A percentile compares a stretch with the other conserved stretches of the same genome.
Evolutionary conservation across 768 basidiomycete species (phyloP).

Genomic region (Agaricus sinodeliciosus): DNA sequence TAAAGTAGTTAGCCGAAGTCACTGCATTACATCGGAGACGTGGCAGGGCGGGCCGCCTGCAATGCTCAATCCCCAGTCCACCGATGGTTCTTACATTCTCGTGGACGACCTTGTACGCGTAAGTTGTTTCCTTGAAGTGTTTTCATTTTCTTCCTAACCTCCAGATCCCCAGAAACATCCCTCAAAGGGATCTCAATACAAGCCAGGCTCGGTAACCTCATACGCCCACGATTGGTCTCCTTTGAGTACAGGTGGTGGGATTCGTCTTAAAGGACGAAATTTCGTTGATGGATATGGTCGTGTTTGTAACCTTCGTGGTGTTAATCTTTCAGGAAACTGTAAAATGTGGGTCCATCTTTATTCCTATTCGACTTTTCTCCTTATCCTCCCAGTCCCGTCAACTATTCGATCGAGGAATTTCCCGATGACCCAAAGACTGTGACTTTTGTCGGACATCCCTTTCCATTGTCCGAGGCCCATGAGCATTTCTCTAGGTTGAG

Average conservation of each 20-base stretch:
- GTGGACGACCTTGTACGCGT: not conserved
- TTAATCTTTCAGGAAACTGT: slow-evolving; percentile 76
- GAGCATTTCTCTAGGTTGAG: slow-evolving; percentile 76
- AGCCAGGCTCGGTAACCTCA: slow-evolving; percentile 36
- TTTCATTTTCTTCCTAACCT: not conserved
- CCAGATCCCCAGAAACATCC: slow-evolving; percentile 28
- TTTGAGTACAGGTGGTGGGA: slow-evolving; percentile 43
- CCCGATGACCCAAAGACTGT: slow-evolving; percentile 58
- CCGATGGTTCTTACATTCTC: slow-evolving; percentile 5
- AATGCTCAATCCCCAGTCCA: not conserved
- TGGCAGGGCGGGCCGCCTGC: not conserved
- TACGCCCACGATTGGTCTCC: slow-evolving; percentile 74
- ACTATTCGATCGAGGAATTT: slow-evolving; percentile 63
- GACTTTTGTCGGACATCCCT: slow-evolving; percentile 88
- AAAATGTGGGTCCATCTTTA: slow-evolving; percentile 57
- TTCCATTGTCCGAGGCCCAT: slow-evolving; percentile 83
- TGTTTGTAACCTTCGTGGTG: slow-evolving; percentile 76
- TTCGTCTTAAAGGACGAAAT: slow-evolving; percentile 66
- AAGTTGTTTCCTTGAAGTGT: slow-evolving; percentile 1
- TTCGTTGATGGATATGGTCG: slow-evolving; percentile 79
- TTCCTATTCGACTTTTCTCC: not conserved
- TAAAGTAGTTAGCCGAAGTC: too few species aligned
- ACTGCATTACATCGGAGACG: too few species aligned
- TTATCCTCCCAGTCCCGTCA: slow-evolving; percentile 45
- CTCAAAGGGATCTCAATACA: slow-evolving; percentile 37